These are phyloP conservation scores for Paramecium sonneborni DNA, from an alignment of 73 alveolate genomes.

Conservation along the genomic window DNA sequence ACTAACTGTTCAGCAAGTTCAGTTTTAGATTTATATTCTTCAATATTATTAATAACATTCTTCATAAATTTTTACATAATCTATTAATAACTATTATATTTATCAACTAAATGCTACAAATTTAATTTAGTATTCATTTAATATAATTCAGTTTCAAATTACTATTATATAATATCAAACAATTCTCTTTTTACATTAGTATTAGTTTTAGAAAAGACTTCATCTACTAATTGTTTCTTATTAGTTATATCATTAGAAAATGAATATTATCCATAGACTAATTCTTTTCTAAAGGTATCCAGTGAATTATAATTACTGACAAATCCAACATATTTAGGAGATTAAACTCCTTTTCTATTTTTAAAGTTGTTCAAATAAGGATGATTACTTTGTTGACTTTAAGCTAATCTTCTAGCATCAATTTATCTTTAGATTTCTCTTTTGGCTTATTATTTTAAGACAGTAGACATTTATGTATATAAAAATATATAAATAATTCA, in stretches of 20 bases:
- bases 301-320: conserved; percentile 22
- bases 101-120: neutral
- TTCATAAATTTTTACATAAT: neutral
- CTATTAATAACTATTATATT: neutral
- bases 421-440: neutral
- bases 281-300: neutral
- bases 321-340: neutral
- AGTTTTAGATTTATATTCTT: neutral
- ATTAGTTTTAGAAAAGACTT: neutral
- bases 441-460: neutral
- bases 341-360: neutral
- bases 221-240: neutral
- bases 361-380: neutral
- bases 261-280: neutral
- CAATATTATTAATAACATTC: neutral
- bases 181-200: neutral
- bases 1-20: neutral
- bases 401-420: neutral
- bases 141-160: conserved; percentile 31
- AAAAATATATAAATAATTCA: neutral
- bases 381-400: neutral
- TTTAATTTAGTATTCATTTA: neutral
- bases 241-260: neutral
- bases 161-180: neutral
- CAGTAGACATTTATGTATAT: neutral